Conservation (phyloP, 2,329 filamentous ascomycete genomes). For the Biscogniauxia marginata region DNA sequence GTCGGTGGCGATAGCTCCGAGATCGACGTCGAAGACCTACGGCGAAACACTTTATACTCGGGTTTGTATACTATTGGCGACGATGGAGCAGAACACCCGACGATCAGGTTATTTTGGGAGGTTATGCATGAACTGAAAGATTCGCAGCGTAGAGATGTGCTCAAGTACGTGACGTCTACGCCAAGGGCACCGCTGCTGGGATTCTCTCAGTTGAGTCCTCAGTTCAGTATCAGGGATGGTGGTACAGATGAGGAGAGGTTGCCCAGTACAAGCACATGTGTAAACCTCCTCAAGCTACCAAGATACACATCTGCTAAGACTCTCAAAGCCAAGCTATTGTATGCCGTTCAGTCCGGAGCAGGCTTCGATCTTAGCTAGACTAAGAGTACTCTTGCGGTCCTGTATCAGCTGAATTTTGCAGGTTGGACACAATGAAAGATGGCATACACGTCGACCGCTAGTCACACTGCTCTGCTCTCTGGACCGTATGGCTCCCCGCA, state of each 20-base stretch:
- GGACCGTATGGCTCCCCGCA: not conserved
- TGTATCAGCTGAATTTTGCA: not conserved
- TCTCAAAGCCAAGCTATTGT: conserved; percentile 78
- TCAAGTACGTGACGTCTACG: conserved; percentile 95
- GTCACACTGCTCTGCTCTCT: not conserved
- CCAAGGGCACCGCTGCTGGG: conserved; percentile 86
- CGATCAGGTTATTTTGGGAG: conserved; percentile 85
- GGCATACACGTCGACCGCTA: not conserved
- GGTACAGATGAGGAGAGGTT: conserved; percentile 73
- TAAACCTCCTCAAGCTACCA: conserved; percentile 91
- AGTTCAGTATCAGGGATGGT: conserved; percentile 86
- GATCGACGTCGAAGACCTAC: conserved; percentile 84
- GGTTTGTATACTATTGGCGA: conserved; percentile 89
- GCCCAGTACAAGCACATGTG: conserved; percentile 93
- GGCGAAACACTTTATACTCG: conserved; percentile 80
- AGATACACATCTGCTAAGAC: conserved; percentile 66
- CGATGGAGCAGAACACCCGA: conserved; percentile 81
- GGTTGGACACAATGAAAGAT: not conserved
- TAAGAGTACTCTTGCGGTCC: not conserved
- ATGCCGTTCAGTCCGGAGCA: conserved; percentile 85
- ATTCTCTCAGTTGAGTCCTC: conserved; percentile 80
- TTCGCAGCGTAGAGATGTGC: conserved; percentile 74
- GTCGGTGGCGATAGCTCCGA: conserved; percentile 83
- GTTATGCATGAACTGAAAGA: conserved; percentile 78
- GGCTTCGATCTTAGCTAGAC: conserved; percentile 80